Evolutionary conservation across 1,139 yeast species (phyloP).

Genomic region (Suhomyces anneliseae): DNA sequence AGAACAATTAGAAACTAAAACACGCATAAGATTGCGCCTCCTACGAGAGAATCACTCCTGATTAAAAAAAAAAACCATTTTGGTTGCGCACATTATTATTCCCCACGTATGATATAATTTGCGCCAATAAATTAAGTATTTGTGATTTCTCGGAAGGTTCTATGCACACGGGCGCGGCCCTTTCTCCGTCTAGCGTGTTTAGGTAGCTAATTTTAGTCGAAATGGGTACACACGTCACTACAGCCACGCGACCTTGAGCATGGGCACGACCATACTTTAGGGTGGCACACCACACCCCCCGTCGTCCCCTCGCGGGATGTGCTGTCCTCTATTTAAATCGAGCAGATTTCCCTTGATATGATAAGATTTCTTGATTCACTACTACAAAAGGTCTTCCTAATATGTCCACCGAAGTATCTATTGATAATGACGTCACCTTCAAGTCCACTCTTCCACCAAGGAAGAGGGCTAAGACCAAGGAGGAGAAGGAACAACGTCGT

Average conservation of each 20-base stretch:
- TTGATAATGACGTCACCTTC: slow-evolving; percentile 19
- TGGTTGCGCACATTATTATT: too few species aligned
- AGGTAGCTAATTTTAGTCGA: background rate
- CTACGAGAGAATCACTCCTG: background rate
- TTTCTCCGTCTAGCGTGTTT: background rate
- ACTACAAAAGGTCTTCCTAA: slow-evolving; percentile 1
- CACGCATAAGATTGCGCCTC: background rate
- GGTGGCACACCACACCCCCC: background rate
- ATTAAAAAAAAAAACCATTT: too few species aligned
- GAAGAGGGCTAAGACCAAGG: slow-evolving; percentile 93
- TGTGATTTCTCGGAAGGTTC: background rate
- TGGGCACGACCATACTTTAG: background rate
- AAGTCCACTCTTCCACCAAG: slow-evolving; percentile 78
- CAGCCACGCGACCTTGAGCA: background rate
- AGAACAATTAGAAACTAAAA: too few species aligned
- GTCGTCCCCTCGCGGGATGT: background rate
- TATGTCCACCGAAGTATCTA: slow-evolving; percentile 13
- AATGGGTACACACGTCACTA: background rate
- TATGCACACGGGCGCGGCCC: background rate
- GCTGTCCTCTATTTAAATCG: slow-evolving; percentile 2
- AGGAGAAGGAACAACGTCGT: slow-evolving; percentile 95
- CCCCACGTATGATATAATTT: background rate
- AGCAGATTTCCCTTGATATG: background rate
- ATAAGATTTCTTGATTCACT: background rate
- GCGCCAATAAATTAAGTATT: too few species aligned